Base-by-base conservation (phyloP, 257 asterid genomes). In the Ophiorrhiza pumila region DNA sequence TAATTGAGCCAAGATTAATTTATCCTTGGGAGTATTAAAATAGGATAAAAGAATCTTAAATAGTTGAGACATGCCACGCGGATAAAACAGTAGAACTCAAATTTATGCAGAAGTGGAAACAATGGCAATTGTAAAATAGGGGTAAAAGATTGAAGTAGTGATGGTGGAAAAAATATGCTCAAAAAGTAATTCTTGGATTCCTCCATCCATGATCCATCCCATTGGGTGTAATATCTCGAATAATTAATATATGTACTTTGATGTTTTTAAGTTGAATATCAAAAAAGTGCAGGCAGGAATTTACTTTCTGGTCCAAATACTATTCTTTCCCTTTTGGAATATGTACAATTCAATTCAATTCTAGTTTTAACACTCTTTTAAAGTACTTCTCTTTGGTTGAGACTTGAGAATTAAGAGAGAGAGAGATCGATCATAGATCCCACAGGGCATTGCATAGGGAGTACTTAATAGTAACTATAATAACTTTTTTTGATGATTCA, bases 211-310 rank as follows among this genome's bases (percentile, higher is more conserved):
- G n/a, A n/a, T 39, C 52, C 52, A 37, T 27, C 47, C 69, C 64
- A 70, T n/a, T n/a, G n/a, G n/a, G n/a, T 23, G 34, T 32, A 69
- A 69, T 52, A 69, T 69, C 52, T 18, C 46, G 35, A 53, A 35
- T n/a, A 69, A 69, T 34, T 9, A 53, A 34, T 69, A 65, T 43
- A 70, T 69, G 74, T 43, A 70, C 2, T 62, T 22, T 7, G 34
- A 29, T 23, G 6, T 58, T 64, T 62, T 5, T 1, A 63, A 73
- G 41, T 20, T 29, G 71, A 37, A 41, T 9, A 20, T 63, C 22
- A 35, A 73, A 35, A 73, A 73, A 35, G 71, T 55, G 77, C 43
- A 37, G 2, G 56, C 65, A 73, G 32, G 71, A 73, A 55, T 65
- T 39, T 74, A 41, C 72, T 65, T 74, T 64, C 13, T 32, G 46